These are phyloP conservation scores for Hypoxylon sp. DNA, from an alignment of 2,329 filamentous ascomycete genomes.

Conservation along the genomic window DNA sequence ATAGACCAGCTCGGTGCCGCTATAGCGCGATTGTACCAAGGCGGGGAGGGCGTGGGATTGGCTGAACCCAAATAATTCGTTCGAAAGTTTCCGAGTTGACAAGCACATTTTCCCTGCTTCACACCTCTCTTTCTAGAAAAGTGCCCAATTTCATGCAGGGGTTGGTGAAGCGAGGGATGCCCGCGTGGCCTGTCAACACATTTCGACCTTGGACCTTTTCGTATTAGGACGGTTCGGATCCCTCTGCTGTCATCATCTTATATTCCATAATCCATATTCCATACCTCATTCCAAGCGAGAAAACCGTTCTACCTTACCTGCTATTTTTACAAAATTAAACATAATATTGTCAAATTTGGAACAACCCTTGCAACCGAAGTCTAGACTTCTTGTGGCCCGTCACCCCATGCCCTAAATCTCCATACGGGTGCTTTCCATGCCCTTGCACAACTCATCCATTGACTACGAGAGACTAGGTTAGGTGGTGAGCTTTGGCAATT, in stretches of 20 bases:
- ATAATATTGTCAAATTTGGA: slow-evolving; percentile 4
- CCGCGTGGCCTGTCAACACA: slow-evolving; percentile 36
- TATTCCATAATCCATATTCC: slow-evolving; percentile 10
- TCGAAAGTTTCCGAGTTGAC: slow-evolving; percentile 37
- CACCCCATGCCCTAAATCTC: slow-evolving; percentile 18
- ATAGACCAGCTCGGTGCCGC: slow-evolving; percentile 22
- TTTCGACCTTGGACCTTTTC: slow-evolving; percentile 35
- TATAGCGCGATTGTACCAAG: slow-evolving; percentile 28
- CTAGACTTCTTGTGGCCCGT: slow-evolving; percentile 7
- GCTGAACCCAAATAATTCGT: slow-evolving; percentile 26
- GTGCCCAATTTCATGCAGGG: slow-evolving; percentile 49
- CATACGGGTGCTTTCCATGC: slow-evolving; percentile 21
- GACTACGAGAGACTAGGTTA: slow-evolving; percentile 38
- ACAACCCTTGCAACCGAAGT: slow-evolving; percentile 1
- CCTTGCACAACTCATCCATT: slow-evolving; percentile 31
- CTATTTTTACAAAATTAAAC: slow-evolving; percentile 8
- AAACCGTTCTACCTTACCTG: slow-evolving; percentile 3
- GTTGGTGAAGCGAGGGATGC: slow-evolving; percentile 35
- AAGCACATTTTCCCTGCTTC: slow-evolving; percentile 26
- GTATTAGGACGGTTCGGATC: slow-evolving; percentile 38
- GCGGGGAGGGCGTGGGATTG: slow-evolving; percentile 42
- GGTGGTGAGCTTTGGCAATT: slow-evolving; percentile 36
- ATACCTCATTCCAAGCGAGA: not conserved
- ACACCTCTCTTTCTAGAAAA: slow-evolving; percentile 43
- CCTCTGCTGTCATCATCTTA: slow-evolving; percentile 18